Conservation (phyloP, 2,329 filamentous ascomycete genomes). For the Monosporascus sp. region DNA sequence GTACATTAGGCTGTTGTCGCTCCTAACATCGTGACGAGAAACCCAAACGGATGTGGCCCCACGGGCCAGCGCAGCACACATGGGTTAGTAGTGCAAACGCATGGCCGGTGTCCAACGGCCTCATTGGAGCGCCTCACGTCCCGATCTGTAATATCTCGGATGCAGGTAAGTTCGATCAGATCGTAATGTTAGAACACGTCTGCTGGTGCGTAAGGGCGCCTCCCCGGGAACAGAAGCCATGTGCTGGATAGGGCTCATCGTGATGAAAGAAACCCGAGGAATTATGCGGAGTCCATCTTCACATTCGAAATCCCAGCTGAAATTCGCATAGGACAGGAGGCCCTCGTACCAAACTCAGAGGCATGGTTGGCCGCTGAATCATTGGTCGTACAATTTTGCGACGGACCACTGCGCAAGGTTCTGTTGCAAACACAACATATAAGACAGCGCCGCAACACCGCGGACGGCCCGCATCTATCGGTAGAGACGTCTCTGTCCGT, state of each 20-base stretch:
- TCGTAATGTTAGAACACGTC: no score
- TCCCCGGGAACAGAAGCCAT: neutral
- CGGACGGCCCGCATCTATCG: slow-evolving; percentile 5
- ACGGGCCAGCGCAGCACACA: slow-evolving; percentile 13
- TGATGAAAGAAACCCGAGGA: neutral
- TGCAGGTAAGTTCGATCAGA: no score
- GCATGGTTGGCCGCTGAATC: slow-evolving; percentile 15
- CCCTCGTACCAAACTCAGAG: slow-evolving; percentile 7
- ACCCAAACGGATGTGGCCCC: slow-evolving; percentile 13
- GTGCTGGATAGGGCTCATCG: neutral
- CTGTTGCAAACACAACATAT: slow-evolving; percentile 16
- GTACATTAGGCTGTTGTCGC: slow-evolving; percentile 17
- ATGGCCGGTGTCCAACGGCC: slow-evolving; percentile 10
- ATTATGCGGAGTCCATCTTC: neutral
- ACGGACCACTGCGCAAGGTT: slow-evolving; percentile 8
- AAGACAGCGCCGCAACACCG: slow-evolving; percentile 12
- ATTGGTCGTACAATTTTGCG: slow-evolving; percentile 10
- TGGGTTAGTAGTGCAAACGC: slow-evolving; percentile 20
- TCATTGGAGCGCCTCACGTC: neutral
- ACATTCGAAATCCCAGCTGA: neutral
- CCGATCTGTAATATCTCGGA: neutral
- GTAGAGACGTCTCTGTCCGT: neutral
- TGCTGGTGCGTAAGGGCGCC: no score
- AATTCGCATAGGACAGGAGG: slow-evolving; percentile 4
- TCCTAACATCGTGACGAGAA: slow-evolving; percentile 13